These are phyloP conservation scores for Blastobotrys terrestris DNA, from an alignment of 805 yeast species.

Conservation along the genomic window DNA sequence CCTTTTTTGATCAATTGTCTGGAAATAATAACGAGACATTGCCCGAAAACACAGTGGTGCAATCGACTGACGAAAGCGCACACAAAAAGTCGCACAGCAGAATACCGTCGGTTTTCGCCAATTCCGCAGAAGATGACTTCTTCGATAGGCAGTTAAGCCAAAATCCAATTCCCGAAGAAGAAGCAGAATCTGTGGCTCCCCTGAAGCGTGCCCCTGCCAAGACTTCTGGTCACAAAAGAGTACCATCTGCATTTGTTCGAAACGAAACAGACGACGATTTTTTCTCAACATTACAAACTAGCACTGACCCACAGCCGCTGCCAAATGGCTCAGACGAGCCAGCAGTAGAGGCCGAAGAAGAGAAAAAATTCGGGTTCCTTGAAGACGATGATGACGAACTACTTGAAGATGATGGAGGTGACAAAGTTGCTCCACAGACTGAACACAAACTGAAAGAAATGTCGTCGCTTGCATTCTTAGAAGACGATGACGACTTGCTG, in stretches of 20 bases:
- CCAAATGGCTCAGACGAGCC: not conserved
- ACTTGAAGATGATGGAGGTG: not conserved
- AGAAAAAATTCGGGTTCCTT: not conserved
- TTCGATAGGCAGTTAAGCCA: not conserved
- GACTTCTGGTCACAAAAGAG: not conserved
- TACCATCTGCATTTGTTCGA: not conserved
- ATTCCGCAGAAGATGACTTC: conserved; percentile 6
- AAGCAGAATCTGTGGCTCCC: not conserved
- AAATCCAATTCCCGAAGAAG: not conserved
- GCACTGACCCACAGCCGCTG: too few species aligned
- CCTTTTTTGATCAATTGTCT: not conserved
- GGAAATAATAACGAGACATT: not conserved
- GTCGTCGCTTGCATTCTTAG: conserved; percentile 27
- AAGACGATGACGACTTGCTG: conserved; percentile 29
- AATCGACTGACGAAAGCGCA: not conserved
- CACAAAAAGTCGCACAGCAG: conserved; percentile 7
- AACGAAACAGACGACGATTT: not conserved
- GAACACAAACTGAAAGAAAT: not conserved
- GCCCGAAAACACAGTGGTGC: not conserved
- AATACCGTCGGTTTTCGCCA: conserved; percentile 11
- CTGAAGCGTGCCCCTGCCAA: not conserved
- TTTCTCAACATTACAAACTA: not conserved
- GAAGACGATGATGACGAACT: not conserved
- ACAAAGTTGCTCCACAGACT: not conserved
- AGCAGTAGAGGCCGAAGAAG: not conserved